These are phyloP conservation scores for Colletotrichum magnum DNA, from an alignment of 2,329 filamentous ascomycete genomes.

Conservation along the genomic window DNA sequence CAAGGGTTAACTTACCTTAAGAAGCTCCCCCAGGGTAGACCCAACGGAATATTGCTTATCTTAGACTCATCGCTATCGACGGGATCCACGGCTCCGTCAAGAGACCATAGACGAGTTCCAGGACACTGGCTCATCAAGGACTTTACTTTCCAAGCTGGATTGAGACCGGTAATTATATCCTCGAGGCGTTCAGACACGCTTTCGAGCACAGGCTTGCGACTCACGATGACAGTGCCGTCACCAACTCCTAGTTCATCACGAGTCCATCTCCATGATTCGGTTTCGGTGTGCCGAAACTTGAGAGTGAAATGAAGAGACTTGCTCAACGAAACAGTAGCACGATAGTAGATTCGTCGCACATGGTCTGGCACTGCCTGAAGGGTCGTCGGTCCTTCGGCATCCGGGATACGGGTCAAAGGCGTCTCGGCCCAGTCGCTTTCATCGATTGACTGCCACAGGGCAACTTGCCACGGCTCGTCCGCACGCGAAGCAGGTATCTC, in stretches of 20 bases:
- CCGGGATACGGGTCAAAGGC: constrained; percentile 48
- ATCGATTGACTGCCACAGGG: constrained; percentile 78
- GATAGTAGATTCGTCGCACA: constrained; percentile 33
- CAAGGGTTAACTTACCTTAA: constrained; percentile 59
- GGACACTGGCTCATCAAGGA: constrained; percentile 76
- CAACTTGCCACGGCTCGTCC: constrained; percentile 77
- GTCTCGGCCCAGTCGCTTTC: constrained; percentile 70
- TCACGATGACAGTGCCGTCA: constrained; percentile 75
- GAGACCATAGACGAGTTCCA: constrained; percentile 78
- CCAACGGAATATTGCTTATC: constrained; percentile 70
- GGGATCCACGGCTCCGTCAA: constrained; percentile 69
- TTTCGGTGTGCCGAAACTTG: constrained; percentile 71
- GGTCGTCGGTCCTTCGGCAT: constrained; percentile 58
- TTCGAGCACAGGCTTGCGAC: constrained; percentile 45
- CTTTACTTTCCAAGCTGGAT: constrained; percentile 67
- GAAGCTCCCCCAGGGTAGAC: constrained; percentile 71
- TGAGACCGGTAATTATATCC: constrained; percentile 71
- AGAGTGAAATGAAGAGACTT: constrained; percentile 75
- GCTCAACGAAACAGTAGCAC: constrained; percentile 57
- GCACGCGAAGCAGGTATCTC: constrained; percentile 72
- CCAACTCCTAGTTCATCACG: constrained; percentile 73
- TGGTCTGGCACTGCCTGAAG: constrained; percentile 58
- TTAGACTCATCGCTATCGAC: constrained; percentile 72
- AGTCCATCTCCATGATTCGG: constrained; percentile 78
- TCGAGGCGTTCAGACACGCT: constrained; percentile 58